Evolutionary conservation across 2,329 filamentous ascomycete genomes (phyloP).

Genomic region (Simplicillium aogashimaense): DNA sequence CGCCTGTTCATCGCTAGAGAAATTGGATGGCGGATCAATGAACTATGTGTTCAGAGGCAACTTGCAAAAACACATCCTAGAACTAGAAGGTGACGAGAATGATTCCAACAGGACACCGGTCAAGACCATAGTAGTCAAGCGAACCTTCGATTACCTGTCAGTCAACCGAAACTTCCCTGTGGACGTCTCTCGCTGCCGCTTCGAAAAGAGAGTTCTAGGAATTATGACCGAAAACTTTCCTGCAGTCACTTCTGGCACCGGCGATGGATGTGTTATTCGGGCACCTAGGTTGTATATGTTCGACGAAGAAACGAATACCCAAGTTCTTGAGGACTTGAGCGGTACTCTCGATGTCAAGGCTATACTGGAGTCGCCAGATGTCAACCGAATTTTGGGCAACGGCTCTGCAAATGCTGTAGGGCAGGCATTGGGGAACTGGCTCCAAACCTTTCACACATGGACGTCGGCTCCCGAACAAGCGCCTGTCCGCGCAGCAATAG

Average conservation of each 20-base stretch:
- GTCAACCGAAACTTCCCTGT: background rate
- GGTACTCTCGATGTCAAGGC: background rate
- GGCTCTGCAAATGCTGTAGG: background rate
- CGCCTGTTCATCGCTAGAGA: background rate
- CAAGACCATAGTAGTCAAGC: constrained; percentile 2
- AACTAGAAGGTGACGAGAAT: no score
- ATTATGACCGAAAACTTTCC: background rate
- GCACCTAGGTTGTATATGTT: constrained; percentile 2
- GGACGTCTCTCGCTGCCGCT: constrained; percentile 1
- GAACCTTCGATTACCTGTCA: background rate
- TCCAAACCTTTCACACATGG: constrained; percentile 2
- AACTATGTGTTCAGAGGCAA: constrained; percentile 1
- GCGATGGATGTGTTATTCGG: background rate
- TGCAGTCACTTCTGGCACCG: background rate
- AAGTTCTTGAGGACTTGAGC: background rate
- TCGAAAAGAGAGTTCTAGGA: constrained; percentile 1
- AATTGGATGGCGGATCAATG: background rate
- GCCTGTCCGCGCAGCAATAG: background rate
- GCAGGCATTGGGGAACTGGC: background rate
- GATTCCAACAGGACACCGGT: background rate
- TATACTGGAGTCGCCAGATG: background rate
- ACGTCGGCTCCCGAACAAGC: background rate
- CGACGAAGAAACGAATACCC: background rate
- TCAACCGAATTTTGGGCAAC: background rate
- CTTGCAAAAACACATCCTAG: background rate